Evolutionary conservation across 169 alveolate species (phyloP), one percentile per base, ranked within the genome.

Genomic region (Plasmodium billcollinsi): DNA sequence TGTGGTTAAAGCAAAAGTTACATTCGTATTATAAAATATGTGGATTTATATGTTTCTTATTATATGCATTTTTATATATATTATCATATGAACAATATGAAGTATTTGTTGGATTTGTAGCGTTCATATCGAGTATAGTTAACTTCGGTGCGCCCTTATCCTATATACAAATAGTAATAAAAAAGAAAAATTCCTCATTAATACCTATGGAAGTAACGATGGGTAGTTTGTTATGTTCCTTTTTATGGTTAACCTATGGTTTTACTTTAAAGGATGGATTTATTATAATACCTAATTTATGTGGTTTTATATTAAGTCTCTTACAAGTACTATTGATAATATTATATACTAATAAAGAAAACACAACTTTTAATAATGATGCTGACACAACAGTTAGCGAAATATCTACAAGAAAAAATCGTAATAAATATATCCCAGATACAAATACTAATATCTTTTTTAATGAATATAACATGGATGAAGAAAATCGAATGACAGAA

Each of bases 201-300:
- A 91, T 93, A 83, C 96, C 96, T 11, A 59, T 92, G 74, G 96
- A 93, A 59, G 92, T 93, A 21, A 74, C 95, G 4, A 72, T 92
- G 62, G 96, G 94, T 2, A 93, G 93, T 90, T 92, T 93, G 50
- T 65, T 88, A 1, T 88, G 95, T 15, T 75, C 95, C 61, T 91
- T 93, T 56, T 91, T 93, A 83, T 92, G 92, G 92, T 66, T 93
- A 33, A 92, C 94, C 14, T 93, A 93, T 78, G 96, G 96, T 24
- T 93, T 93, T 83, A 93, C 90, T 45, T 85, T 93, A 33, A 92
- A 93, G 92, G 96, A 93, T 59, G 88, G 80, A 21, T 76, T 93
- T 39, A 88, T 93, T 56, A 93, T 93, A 9, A 93, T 88, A 14
- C 96, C 96, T 0, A 93, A 90, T 88, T 88, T 92, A 26, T 63